phyloP scores from a whole-genome alignment of 192 early-diverging fungal genomes.

The Podila minutissima region DNA sequence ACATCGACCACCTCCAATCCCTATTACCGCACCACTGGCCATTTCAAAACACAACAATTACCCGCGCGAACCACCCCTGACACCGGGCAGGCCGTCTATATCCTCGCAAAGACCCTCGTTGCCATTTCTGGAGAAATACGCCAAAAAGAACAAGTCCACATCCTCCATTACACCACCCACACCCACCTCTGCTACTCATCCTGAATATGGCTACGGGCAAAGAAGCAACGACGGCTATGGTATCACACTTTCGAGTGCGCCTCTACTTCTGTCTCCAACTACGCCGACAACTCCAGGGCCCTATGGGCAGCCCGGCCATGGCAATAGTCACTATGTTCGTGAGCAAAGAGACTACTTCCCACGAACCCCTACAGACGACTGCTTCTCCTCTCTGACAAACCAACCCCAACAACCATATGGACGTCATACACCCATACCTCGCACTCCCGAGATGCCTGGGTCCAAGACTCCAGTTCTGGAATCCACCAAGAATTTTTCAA shows the following conservation, averaged over 20 bases:
- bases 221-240: not conserved
- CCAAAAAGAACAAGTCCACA: slow-evolving; percentile 44
- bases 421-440: not conserved
- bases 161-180: slow-evolving; percentile 9
- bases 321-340: slow-evolving; percentile 30
- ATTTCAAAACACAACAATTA: not conserved
- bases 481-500: too few species aligned
- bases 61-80: not conserved
- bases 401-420: not conserved
- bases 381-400: not conserved
- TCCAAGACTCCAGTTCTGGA: too few species aligned
- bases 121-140: slow-evolving; percentile 54
- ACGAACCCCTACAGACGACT: not conserved
- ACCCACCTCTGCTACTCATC: slow-evolving; percentile 7
- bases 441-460: not conserved
- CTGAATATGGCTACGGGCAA: not conserved
- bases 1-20: slow-evolving; percentile 47
- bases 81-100: slow-evolving; percentile 36
- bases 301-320: slow-evolving; percentile 25
- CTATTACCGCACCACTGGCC: slow-evolving; percentile 17
- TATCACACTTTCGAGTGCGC: slow-evolving; percentile 25
- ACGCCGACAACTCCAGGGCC: slow-evolving; percentile 45
- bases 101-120: slow-evolving; percentile 33
- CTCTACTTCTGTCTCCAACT: slow-evolving; percentile 42
- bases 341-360: slow-evolving; percentile 47